A percentile compares a stretch with the other conserved stretches of the same genome.
Conservation (phyloP, 1,284 basidiomycete genomes). For the Trichosporon ovoides region DNA sequence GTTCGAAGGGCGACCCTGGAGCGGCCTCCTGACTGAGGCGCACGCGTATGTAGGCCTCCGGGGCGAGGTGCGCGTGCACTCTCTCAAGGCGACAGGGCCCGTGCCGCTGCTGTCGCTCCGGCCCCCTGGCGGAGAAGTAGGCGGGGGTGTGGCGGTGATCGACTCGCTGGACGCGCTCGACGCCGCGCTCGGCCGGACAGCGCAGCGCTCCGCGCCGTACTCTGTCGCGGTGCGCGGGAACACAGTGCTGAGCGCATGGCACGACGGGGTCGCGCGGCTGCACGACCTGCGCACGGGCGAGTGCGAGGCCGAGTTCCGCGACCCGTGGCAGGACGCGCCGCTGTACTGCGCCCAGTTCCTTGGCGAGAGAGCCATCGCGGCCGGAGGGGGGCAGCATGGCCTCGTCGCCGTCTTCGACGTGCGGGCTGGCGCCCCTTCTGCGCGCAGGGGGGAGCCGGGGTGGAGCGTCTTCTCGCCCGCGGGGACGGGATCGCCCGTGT, state of each 20-base stretch:
- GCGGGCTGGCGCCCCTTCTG: no score
- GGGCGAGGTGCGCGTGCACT: slow-evolving; percentile 10
- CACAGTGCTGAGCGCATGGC: slow-evolving; percentile 43
- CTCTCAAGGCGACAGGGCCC: background rate
- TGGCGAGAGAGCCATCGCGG: slow-evolving; percentile 35
- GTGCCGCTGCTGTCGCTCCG: background rate
- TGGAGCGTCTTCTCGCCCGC: slow-evolving; percentile 46
- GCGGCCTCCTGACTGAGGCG: slow-evolving; percentile 20
- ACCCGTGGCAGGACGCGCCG: slow-evolving; percentile 45
- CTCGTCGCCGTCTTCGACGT: slow-evolving; percentile 43
- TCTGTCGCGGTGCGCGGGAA: slow-evolving; percentile 1
- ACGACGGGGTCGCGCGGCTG: slow-evolving; percentile 42
- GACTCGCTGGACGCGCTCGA: background rate
- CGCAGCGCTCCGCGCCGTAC: slow-evolving; percentile 13
- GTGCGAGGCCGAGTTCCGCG: slow-evolving; percentile 22
- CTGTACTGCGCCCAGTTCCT: slow-evolving; percentile 41
- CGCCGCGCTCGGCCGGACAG: background rate
- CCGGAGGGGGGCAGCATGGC: slow-evolving; percentile 43
- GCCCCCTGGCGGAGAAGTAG: background rate
- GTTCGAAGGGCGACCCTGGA: slow-evolving; percentile 35
- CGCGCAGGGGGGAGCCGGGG: slow-evolving; percentile 10
- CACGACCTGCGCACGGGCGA: slow-evolving; percentile 39
- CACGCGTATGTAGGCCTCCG: slow-evolving; percentile 11
- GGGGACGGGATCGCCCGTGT: slow-evolving; percentile 45
- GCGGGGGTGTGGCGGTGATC: no score